These are phyloP conservation scores for Kalmusia sp. DNA, from an alignment of 2,329 filamentous ascomycete species.

Conservation along the genomic window DNA sequence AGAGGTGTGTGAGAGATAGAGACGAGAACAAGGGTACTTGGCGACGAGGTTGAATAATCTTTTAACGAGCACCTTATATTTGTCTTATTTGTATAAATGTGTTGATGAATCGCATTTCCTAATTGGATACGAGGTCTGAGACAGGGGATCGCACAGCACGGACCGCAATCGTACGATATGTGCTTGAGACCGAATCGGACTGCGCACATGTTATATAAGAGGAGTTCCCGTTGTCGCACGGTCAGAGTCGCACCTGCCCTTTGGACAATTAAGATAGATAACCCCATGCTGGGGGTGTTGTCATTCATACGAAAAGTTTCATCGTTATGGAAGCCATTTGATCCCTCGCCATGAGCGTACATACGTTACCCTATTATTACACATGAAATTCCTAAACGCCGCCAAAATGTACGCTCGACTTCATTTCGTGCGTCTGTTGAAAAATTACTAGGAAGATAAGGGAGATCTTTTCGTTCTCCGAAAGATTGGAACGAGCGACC, in stretches of 20 bases:
- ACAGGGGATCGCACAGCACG: conserved; percentile 1
- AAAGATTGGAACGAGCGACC: background rate
- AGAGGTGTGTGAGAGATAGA: too few relatives aligned
- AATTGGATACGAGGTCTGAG: background rate
- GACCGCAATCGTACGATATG: conserved; percentile 7
- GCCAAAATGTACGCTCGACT: background rate
- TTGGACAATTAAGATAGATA: background rate
- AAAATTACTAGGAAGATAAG: background rate
- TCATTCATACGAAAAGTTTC: background rate
- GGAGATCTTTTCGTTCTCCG: background rate
- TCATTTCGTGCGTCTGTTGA: background rate
- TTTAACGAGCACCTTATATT: too few relatives aligned
- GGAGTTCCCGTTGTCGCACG: background rate
- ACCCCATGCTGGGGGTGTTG: background rate
- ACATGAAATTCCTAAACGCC: background rate
- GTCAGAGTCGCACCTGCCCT: background rate
- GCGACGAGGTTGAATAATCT: too few relatives aligned
- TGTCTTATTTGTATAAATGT: background rate
- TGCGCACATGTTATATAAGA: background rate
- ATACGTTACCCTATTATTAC: background rate
- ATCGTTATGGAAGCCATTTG: background rate
- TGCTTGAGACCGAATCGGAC: background rate
- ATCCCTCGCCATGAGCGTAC: background rate
- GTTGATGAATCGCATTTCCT: too few relatives aligned
- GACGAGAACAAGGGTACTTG: too few relatives aligned